These are phyloP conservation scores for Fusarium irregulare DNA, from an alignment of 2,329 filamentous ascomycete genomes.

Conservation along the genomic window DNA sequence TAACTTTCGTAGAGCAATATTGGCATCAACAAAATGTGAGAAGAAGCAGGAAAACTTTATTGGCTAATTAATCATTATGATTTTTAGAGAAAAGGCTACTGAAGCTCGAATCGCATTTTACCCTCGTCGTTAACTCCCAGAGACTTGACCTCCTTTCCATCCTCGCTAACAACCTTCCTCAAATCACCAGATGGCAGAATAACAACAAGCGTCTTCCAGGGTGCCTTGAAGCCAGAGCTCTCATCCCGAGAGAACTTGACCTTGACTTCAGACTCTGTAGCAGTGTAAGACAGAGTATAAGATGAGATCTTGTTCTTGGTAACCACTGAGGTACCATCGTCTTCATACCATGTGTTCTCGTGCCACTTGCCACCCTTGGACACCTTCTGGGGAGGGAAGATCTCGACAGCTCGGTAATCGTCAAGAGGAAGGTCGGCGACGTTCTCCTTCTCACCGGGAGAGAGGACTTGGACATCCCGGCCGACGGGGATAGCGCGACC, in stretches of 20 bases:
- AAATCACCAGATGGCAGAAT: slow-evolving; percentile 50
- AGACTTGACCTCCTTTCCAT: neutral
- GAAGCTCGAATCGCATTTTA: neutral
- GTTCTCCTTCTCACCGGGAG: slow-evolving; percentile 52
- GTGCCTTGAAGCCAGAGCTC: slow-evolving; percentile 48
- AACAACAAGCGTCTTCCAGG: slow-evolving; percentile 50
- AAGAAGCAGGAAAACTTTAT: neutral
- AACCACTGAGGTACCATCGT: slow-evolving; percentile 52
- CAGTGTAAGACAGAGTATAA: slow-evolving; percentile 48
- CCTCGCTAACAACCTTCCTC: neutral
- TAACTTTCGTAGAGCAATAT: neutral
- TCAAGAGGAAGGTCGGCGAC: slow-evolving; percentile 54
- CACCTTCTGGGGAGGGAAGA: slow-evolving; percentile 52
- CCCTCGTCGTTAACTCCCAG: slow-evolving; percentile 12
- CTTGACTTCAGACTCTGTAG: slow-evolving; percentile 33
- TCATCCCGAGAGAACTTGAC: slow-evolving; percentile 49
- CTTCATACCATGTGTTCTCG: slow-evolving; percentile 52
- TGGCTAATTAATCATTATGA: neutral
- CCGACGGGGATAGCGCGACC: slow-evolving; percentile 56
- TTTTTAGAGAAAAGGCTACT: neutral
- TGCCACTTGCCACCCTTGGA: slow-evolving; percentile 41
- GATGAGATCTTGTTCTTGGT: slow-evolving; percentile 49
- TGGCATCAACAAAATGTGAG: neutral
- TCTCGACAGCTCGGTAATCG: slow-evolving; percentile 57
- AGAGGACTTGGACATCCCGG: slow-evolving; percentile 51